Evolutionary conservation across 352 stramenopile species (phyloP).

Genomic region (Globisporangium abappressorium): DNA sequence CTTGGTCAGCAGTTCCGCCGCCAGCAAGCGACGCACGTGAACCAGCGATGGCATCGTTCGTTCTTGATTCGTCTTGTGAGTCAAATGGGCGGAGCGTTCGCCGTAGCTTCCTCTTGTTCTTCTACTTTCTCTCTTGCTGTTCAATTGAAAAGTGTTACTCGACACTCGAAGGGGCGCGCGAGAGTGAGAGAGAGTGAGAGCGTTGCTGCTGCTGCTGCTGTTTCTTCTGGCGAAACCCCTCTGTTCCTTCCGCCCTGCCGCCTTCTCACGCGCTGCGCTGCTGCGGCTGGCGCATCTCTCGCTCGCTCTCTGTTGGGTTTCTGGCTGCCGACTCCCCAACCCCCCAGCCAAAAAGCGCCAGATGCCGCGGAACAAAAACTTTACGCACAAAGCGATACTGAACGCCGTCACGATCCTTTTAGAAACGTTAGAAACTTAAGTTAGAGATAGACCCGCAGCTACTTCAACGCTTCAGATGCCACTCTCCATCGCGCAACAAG

Average conservation of each 20-base stretch:
- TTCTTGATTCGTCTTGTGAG: not conserved
- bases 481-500: not conserved
- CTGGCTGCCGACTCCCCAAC: not conserved
- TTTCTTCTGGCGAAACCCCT: not conserved
- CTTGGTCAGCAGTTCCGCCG: constrained; percentile 4
- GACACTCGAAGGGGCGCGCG: not conserved
- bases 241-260: not conserved
- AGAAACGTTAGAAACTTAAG: not conserved
- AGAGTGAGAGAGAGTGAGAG: not conserved
- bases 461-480: not conserved
- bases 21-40: not conserved
- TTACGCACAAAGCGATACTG: not conserved
- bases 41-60: not conserved
- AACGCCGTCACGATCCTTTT: not conserved
- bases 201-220: too few species aligned
- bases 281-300: not conserved
- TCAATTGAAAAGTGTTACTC: not conserved
- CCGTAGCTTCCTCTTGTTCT: not conserved
- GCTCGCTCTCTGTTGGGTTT: not conserved
- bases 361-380: constrained; percentile 7
- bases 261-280: not conserved
- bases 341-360: constrained; percentile 4
- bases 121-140: not conserved
- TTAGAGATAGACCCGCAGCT: not conserved
- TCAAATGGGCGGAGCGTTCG: not conserved